Percentiles rank a stretch among this genome's conserved stretches.
Evolutionary conservation across 1,139 yeast species (phyloP).

Genomic region (Geotrichum histeridarum): DNA sequence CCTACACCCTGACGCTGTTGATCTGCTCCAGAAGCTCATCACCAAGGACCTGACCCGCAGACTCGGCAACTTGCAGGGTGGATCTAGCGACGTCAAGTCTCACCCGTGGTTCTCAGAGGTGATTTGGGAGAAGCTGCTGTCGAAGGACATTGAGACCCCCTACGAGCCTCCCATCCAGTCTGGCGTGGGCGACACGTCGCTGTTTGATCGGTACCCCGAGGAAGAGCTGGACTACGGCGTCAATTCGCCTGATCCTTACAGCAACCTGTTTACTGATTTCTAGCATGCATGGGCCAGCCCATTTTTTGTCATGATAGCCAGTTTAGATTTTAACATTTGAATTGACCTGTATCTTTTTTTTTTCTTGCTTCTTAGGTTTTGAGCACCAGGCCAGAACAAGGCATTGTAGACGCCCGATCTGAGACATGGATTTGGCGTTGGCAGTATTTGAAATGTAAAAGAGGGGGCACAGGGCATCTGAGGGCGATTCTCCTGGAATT

Average conservation of each 20-base stretch:
- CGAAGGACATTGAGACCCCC: slow-evolving; percentile 92
- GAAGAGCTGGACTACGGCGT: slow-evolving; percentile 84
- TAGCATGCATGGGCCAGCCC: slow-evolving; percentile 31
- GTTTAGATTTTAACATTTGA: neutral
- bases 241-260: slow-evolving; percentile 75
- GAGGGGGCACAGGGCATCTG: too few relatives aligned
- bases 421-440: too few relatives aligned
- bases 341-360: neutral
- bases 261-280: slow-evolving; percentile 68
- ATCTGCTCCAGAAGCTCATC: slow-evolving; percentile 69
- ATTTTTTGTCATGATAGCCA: neutral
- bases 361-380: neutral
- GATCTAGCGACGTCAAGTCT: slow-evolving; percentile 78
- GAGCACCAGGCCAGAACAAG: too few relatives aligned
- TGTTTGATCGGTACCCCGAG: slow-evolving; percentile 91
- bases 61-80: slow-evolving; percentile 84
- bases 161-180: slow-evolving; percentile 97
- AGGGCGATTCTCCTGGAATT: too few relatives aligned
- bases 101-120: slow-evolving; percentile 96
- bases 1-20: slow-evolving; percentile 80
- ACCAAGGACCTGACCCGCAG: slow-evolving; percentile 86
- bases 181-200: slow-evolving; percentile 92
- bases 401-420: too few relatives aligned
- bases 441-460: too few relatives aligned
- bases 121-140: slow-evolving; percentile 85